A percentile compares a stretch with the other conserved stretches of the same genome.
Conservation (phyloP, 306 rosid genomes). For the Lathyrus sativus region DNA sequence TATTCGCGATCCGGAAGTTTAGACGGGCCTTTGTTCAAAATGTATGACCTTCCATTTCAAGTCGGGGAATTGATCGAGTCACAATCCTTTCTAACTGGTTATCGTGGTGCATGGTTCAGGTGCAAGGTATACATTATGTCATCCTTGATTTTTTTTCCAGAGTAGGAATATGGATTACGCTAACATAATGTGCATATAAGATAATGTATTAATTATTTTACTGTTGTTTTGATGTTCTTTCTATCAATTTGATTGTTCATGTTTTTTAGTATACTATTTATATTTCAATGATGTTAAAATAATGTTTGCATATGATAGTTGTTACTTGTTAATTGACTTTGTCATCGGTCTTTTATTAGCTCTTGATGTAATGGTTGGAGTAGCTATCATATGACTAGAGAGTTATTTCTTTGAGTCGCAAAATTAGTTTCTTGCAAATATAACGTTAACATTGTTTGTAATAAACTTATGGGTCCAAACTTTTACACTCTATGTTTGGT, state of each 20-base stretch:
- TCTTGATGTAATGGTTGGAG: neutral
- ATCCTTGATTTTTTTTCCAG: neutral
- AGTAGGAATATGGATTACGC: neutral
- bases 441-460: neutral
- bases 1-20: neutral
- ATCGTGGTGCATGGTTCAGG: slow-evolving; percentile 88
- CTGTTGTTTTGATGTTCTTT: neutral
- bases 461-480: neutral
- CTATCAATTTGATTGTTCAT: slow-evolving; percentile 6
- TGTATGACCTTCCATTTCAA: slow-evolving; percentile 55
- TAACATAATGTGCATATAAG: slow-evolving; percentile 7
- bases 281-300: slow-evolving; percentile 3
- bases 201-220: neutral
- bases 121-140: slow-evolving; percentile 61
- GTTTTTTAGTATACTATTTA: neutral
- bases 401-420: neutral
- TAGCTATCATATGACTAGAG: neutral
- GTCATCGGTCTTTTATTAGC: neutral
- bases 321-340: slow-evolving; percentile 10
- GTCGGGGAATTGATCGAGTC: slow-evolving; percentile 61
- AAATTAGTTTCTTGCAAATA: neutral
- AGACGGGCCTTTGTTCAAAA: neutral
- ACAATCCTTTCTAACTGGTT: slow-evolving; percentile 55
- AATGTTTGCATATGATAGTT: neutral
- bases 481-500: neutral